These are phyloP conservation scores for Taphrina flavorubra DNA, from an alignment of 1,139 yeast species.

Conservation along the genomic window DNA sequence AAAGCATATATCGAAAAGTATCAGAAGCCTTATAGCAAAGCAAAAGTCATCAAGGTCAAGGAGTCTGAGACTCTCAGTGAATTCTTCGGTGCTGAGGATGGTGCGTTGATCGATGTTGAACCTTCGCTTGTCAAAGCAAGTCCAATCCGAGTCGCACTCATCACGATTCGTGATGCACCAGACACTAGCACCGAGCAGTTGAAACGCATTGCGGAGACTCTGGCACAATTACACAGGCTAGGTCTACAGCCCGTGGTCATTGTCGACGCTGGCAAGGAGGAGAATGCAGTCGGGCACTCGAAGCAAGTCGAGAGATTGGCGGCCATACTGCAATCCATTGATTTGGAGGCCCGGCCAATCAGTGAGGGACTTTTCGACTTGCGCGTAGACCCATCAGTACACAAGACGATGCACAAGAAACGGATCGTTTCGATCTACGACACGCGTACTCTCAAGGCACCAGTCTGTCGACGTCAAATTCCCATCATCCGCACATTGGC, in stretches of 20 bases:
- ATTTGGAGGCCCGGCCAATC: slow-evolving; percentile 47
- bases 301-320: slow-evolving; percentile 41
- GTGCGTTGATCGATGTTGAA: slow-evolving; percentile 45
- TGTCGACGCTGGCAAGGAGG: slow-evolving; percentile 48
- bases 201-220: slow-evolving; percentile 59
- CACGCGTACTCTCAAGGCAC: slow-evolving; percentile 34
- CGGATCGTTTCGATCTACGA: slow-evolving; percentile 44
- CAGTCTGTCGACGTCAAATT: slow-evolving; percentile 37
- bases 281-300: slow-evolving; percentile 39
- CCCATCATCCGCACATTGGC: slow-evolving; percentile 24
- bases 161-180: slow-evolving; percentile 57
- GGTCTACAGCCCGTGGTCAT: slow-evolving; percentile 59
- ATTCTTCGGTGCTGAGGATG: slow-evolving; percentile 26
- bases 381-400: slow-evolving; percentile 2
- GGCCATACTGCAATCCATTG: slow-evolving; percentile 33
- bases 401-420: slow-evolving; percentile 47
- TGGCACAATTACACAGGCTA: slow-evolving; percentile 58
- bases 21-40: slow-evolving; percentile 43
- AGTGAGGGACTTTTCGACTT: slow-evolving; percentile 42
- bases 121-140: slow-evolving; percentile 47
- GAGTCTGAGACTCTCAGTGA: slow-evolving; percentile 15
- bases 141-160: slow-evolving; percentile 57
- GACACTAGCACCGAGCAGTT: slow-evolving; percentile 53
- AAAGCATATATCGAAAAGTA: slow-evolving; percentile 61
- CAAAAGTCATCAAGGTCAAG: slow-evolving; percentile 47